Base-by-base conservation (phyloP, 768 basidiomycete genomes). In the Auriscalpium microsporum region DNA sequence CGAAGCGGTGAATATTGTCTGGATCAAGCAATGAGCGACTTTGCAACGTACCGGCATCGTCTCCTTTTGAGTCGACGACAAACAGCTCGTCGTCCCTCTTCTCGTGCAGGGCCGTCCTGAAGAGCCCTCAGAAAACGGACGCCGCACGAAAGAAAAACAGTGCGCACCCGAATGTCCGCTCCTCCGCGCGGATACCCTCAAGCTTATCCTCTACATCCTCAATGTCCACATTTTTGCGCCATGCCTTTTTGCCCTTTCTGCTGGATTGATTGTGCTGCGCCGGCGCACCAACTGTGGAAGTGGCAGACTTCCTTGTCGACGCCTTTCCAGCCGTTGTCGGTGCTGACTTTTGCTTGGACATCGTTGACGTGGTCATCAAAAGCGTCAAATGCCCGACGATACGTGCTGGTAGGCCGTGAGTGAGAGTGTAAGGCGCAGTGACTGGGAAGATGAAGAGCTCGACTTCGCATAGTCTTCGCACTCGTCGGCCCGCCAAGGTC, bases 141-240 rank as follows among this genome's bases (percentile, higher is more conserved):
- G 23, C 44, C 45, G 2, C 34, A 33, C 11, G 14, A 8, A 13
- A 34, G 14, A 6, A 28, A 38, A 44, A 42, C 3, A 10, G 13
- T 10, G 11, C 19, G 58, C 64, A 92, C 90, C 92, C 92, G 58
- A 78, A 80, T 5, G 84, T 78, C 53, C 89, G 74, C 66, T 94
- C 92, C 67, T 94, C 90, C n/a, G 79, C 79, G 53, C 93, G 75
- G 57, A 89, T 72, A 55, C 74, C 79, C 68, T 94, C 93, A 59
- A 94, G 64, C 2, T 81, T 83, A 48, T 76, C 73, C 63, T 94
- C 92, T 17, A 94, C 83, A 50, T 83, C 83, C 23, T 81, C 79
- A 50, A 95, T 78, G 67, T 95, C 84, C 52, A 95, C 84, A 69
- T 96, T 90, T 73, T 96, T 95, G 67, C 94, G 72, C 94, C 94